Evolutionary conservation across 805 yeast species (phyloP), one percentile per base, ranked within the genome.

Genomic region (Yarrowia sp.): DNA sequence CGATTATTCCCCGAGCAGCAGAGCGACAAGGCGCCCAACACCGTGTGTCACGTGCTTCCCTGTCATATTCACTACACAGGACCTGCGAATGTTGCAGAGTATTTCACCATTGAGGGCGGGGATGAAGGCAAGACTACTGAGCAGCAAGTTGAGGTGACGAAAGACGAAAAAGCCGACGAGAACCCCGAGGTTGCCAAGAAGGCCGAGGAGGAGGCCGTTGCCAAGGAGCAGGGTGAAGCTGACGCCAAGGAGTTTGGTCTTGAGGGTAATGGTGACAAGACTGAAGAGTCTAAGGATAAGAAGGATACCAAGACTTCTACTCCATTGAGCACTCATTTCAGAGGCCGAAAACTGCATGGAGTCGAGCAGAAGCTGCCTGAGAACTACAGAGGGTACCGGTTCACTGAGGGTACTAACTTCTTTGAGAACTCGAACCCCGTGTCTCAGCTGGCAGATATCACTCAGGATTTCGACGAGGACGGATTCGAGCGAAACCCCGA

Each of bases 1-100:
- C 55, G 56, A 41, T 32, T 63, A 48, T 48, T 48, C 15, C 55
- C 56, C 40, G 56, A 49, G 40, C 55, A 63, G 11, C 55, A 63
- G 14, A 63, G 48, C 38, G 38, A 48, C 46, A 63, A 63, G 40
- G 15, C 15, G 22, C 45, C 56, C 15, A 48, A 48, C 67, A 70
- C 72, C 8, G 69, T 58, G 5, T 70, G 74, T 53, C 76, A 74
- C 65, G 71, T 74, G 11, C 40, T 74, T 46, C 77, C 77, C 2
- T 74, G 77, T 40, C 74, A 73, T 40, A 73, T 74, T 15, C 72
- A 73, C 35, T 69, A 74, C 65, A 69, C 70, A 10, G 76, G 77
- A 12, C 69, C 71, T 3, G 74, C 75, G 19, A 70, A 70, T n/a
- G 77, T 73, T 22, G 38, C 67, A 12, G 64, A 69, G 46, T 73